Percentiles rank a stretch among this genome's conserved stretches.
Conservation (phyloP, 129 eudicot species). For the Tagetes patula region DNA sequence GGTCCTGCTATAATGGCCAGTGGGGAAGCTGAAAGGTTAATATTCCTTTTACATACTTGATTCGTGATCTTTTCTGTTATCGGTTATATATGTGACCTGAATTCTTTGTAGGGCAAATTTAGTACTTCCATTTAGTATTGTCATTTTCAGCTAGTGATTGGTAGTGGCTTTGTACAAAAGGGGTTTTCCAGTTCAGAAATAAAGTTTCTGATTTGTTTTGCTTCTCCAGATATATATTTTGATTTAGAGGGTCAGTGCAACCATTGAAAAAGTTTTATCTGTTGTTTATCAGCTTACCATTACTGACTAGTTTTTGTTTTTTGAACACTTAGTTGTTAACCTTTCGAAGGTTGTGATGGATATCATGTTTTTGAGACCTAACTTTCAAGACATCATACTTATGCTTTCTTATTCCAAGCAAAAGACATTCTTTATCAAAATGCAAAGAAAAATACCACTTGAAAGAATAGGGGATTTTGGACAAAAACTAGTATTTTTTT, state of each 20-base stretch:
- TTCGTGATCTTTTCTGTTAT: neutral
- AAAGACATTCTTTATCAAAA: constrained; percentile 8
- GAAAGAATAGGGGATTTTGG: neutral
- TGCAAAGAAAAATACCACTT: neutral
- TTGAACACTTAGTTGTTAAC: neutral
- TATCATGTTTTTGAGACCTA: neutral
- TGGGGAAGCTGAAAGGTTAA: constrained; percentile 97
- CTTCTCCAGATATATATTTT: neutral
- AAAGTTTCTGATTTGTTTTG: constrained; percentile 7
- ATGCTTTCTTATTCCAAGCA: neutral
- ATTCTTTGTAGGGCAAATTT: neutral
- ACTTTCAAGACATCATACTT: constrained; percentile 8
- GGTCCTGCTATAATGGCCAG: constrained; percentile 99
- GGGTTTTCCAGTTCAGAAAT: neutral
- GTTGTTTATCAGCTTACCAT: neutral
- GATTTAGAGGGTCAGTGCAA: neutral
- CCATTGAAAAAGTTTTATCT: neutral
- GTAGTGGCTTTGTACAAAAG: neutral
- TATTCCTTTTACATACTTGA: constrained; percentile 1
- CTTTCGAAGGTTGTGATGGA: neutral
- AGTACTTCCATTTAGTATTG: neutral
- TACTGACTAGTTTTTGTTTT: neutral
- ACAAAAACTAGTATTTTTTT: neutral
- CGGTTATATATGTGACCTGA: neutral
- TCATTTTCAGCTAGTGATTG: neutral